Evolutionary conservation across 495 filamentous ascomycete species (phyloP), one percentile per base, ranked within the genome.

Genomic region (Trichoderma parareesei): DNA sequence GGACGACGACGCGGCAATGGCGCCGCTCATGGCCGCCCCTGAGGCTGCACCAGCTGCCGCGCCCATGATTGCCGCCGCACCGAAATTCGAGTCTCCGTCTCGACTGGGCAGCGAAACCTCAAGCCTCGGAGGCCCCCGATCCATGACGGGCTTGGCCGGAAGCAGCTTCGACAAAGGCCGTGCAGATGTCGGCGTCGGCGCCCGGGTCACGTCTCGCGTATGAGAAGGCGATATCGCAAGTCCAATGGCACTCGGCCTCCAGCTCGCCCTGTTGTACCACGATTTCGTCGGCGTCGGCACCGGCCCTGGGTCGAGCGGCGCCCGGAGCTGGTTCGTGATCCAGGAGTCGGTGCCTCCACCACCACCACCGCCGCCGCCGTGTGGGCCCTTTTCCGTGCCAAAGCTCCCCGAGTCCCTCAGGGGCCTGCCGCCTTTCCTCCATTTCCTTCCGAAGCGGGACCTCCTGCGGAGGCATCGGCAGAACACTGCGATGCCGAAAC

Each of bases 171-270:
- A 69, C 60, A 67, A 6, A 16, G 44, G 48, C 18, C 57, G n/a
- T 8, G 48, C n/a, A 13, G 38, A 20, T 9, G 62, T 38, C 20
- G 62, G 43, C 27, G 38, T 38, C 10, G 62, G 3, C 7, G n/a
- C 49, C 9, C 35, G 43, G 18, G 27, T 46, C 48, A 18, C 41
- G n/a, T 64, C 38, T 27, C 64, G 66, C n/a, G 38, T 62, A 5
- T 18, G 18, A 13, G 63, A 66, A 74, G 18, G 76, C 72, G 63
- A 81, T 73, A 63, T 42, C 6, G 79, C 79, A 14, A 82, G 64
- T 33, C 79, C 80, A 64, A 82, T 75, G 7, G 68, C 70, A 37
- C 76, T 67, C 4, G 69, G 64, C 9, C 68, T 33, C 69, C 63
- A 46, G 65, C 69, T 53, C 61, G 65, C 8, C 64, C 65, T 48